Evolutionary conservation across 169 alveolate genomes (phyloP).

Genomic region (Plasmodium vinckei): DNA sequence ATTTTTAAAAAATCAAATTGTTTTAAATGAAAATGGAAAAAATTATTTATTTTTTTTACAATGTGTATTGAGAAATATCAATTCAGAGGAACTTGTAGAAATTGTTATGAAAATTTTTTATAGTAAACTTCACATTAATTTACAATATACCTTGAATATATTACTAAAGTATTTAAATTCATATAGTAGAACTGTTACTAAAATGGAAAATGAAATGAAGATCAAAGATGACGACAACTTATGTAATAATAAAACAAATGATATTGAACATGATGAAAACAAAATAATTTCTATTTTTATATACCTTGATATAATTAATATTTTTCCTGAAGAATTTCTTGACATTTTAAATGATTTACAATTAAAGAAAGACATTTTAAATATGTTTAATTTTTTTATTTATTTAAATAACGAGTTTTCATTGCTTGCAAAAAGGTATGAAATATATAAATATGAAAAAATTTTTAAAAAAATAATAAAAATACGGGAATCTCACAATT

Average conservation of each 20-base stretch:
- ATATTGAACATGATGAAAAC: slow-evolving; percentile 5
- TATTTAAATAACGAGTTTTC: slow-evolving; percentile 38
- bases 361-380: slow-evolving; percentile 43
- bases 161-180: slow-evolving; percentile 39
- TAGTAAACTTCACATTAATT: slow-evolving; percentile 14
- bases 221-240: neutral
- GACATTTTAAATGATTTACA: slow-evolving; percentile 13
- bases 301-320: slow-evolving; percentile 48
- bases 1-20: slow-evolving; percentile 56
- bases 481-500: neutral
- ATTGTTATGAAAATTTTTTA: slow-evolving; percentile 16
- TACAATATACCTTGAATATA: slow-evolving; percentile 49
- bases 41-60: slow-evolving; percentile 47
- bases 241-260: neutral
- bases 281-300: slow-evolving; percentile 51
- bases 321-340: slow-evolving; percentile 15
- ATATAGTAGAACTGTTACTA: slow-evolving; percentile 22
- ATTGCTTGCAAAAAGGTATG: slow-evolving; percentile 40
- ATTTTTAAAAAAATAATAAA: slow-evolving; percentile 15
- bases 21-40: slow-evolving; percentile 40
- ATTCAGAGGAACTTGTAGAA: slow-evolving; percentile 19
- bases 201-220: neutral
- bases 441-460: slow-evolving; percentile 14
- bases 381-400: slow-evolving; percentile 41
- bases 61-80: slow-evolving; percentile 14